phyloP scores from a whole-genome alignment of 495 filamentous ascomycete species.

The Talaromyces trachyspermus region DNA sequence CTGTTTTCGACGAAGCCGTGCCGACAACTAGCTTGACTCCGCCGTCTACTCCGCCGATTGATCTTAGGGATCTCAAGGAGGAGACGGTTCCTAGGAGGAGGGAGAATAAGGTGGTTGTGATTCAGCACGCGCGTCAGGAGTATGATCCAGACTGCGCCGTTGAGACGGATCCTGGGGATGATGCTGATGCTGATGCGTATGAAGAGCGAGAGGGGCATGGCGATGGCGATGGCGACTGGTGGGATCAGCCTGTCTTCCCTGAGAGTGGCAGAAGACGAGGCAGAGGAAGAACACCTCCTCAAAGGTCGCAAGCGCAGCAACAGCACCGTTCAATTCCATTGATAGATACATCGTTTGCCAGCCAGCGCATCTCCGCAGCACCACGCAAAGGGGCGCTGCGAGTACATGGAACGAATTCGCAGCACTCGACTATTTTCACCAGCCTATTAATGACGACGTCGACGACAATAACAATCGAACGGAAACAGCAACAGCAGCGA shows the following conservation, averaged over 20 bases:
- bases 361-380: conserved; percentile 20
- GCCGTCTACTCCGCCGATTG: conserved; percentile 31
- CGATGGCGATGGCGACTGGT: conserved; percentile 2
- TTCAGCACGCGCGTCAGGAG: not conserved
- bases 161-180: conserved; percentile 7
- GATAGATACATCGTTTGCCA: conserved; percentile 32
- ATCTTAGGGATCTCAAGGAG: conserved; percentile 6
- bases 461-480: no score
- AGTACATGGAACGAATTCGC: conserved; percentile 37
- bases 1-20: not conserved
- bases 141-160: conserved; percentile 6
- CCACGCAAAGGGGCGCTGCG: conserved; percentile 28
- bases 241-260: conserved; percentile 6
- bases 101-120: no score
- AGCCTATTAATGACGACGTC: no score
- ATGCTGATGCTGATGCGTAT: not conserved
- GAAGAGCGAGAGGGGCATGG: no score
- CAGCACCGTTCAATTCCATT: conserved; percentile 19
- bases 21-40: conserved; percentile 25
- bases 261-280: conserved; percentile 4
- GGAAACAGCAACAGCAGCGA: conserved; percentile 7
- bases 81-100: not conserved
- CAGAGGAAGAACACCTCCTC: no score
- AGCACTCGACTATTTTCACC: conserved; percentile 28
- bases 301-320: no score